Base-by-base conservation (phyloP, 106 monocot genomes). In the Dioscorea dumetorum region DNA sequence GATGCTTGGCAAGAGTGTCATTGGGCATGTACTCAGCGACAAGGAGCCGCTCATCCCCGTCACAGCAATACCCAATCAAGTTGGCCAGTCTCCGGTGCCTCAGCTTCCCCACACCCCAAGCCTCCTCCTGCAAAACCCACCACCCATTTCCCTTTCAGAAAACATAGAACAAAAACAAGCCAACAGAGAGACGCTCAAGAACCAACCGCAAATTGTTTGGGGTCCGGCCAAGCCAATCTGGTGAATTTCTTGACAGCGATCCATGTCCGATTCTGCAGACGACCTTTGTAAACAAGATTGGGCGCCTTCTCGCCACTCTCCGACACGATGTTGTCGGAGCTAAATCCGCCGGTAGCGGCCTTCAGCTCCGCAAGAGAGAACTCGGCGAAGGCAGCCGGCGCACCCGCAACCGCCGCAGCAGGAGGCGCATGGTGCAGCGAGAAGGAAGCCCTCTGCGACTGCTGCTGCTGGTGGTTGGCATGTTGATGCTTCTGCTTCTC, bases 231-330 rank as follows among this genome's bases (percentile, higher is more conserved):
- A 11, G 95, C 91, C 74, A 79, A 61, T 78, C 89, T 97, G 54
- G 88, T 75, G 82, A 97, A 97, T 80, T 97, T 97, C 82, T 97
- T 97, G 48, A 97, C 88, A 59, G 95, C 95, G 73, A 97, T 91
- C 85, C 83, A 84, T 13, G 78, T 76, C 17, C 79, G 71, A 73
- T 71, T 84, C 68, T 73, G 67, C 48, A 95, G 79, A 14, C 79
- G 71, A 19, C 94, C 94, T 70, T 81, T 88, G 77, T 95, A 95
- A 18, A 97, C 95, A 12, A 88, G 32, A 76, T 97, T 97, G 41
- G 86, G 78, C n/a, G 91, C 88, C 68, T 90, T 94, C 79, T 90
- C 90, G 11, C 95, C 91, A 60, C 88, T 91, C 72, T 97, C 95
- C 1, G 95, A 97, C 13, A 97, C 91, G 82, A 92, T 89, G 73